A percentile compares a stretch with the other conserved stretches of the same genome.
These are phyloP conservation scores for Psidium friedrichsthalianum DNA, from an alignment of 345 rosid genomes.

Conservation along the genomic window DNA sequence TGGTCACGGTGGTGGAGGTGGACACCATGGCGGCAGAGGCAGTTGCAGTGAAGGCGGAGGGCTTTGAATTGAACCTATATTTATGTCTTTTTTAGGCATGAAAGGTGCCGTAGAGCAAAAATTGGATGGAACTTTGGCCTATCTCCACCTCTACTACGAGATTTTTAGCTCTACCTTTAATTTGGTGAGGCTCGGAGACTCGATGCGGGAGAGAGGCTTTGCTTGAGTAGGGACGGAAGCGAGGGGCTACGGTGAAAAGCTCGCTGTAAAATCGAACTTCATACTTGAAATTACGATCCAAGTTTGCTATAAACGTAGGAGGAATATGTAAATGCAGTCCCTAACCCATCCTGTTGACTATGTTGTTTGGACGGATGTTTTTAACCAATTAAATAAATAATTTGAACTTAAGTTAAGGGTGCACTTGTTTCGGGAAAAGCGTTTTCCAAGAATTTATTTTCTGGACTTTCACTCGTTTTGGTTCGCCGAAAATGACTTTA, in stretches of 20 bases:
- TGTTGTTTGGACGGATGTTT: not conserved
- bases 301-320: not conserved
- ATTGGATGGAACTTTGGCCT: too few species aligned
- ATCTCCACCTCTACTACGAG: too few species aligned
- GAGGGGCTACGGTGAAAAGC: not conserved
- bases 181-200: not conserved
- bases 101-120: too few species aligned
- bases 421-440: too few species aligned
- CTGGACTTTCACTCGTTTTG: too few species aligned
- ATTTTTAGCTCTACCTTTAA: not conserved
- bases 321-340: not conserved
- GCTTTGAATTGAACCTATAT: too few species aligned
- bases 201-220: not conserved
- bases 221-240: not conserved
- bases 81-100: too few species aligned
- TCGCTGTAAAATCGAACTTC: not conserved
- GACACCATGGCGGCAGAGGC: not conserved
- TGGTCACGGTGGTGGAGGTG: not conserved
- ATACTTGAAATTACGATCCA: too few species aligned
- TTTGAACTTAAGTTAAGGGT: not conserved
- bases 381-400: too few species aligned
- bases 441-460: too few species aligned
- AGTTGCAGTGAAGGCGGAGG: not conserved
- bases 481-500: too few species aligned
- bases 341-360: not conserved